Conservation (phyloP, 139 green algal genomes). For the Gonium pectorale region DNA sequence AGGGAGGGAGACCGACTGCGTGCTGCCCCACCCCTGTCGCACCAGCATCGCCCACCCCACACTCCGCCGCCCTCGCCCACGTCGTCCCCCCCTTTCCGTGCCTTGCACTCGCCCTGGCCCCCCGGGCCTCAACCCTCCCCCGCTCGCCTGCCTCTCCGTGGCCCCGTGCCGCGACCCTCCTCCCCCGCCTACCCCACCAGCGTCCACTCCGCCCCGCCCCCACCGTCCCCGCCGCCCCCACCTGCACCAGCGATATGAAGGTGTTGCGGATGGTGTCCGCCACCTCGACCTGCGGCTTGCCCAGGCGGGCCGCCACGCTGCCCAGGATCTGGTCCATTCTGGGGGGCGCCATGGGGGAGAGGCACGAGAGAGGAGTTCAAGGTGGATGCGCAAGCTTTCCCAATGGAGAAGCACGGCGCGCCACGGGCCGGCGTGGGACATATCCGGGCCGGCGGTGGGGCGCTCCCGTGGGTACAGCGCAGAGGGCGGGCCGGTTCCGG, state of each 20-base stretch:
- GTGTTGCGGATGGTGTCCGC: slow-evolving; percentile 34
- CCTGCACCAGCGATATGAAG: slow-evolving; percentile 59
- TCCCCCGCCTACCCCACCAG: background rate
- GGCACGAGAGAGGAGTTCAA: too few relatives aligned
- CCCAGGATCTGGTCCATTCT: slow-evolving; percentile 54
- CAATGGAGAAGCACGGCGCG: too few relatives aligned
- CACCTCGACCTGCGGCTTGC: slow-evolving; percentile 14
- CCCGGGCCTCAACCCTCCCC: background rate
- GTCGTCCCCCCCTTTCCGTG: background rate
- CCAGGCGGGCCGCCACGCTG: slow-evolving; percentile 28
- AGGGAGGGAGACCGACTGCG: too few relatives aligned
- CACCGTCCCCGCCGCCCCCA: background rate
- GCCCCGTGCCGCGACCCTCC: background rate
- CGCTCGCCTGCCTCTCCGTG: background rate
- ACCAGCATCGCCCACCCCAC: background rate
- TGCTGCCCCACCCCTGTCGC: background rate
- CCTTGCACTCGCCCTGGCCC: background rate
- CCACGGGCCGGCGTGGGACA: too few relatives aligned
- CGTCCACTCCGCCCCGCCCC: background rate
- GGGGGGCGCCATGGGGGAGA: too few relatives aligned
- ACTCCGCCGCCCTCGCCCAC: background rate
- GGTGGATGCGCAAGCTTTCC: too few relatives aligned
- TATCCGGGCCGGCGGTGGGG: too few relatives aligned
- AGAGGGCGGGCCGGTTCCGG: too few relatives aligned
- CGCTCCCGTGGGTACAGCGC: too few relatives aligned